Evolutionary conservation across 106 monocot genomes (phyloP), one percentile per base, ranked within the genome.

Genomic region (Dioscorea alata): DNA sequence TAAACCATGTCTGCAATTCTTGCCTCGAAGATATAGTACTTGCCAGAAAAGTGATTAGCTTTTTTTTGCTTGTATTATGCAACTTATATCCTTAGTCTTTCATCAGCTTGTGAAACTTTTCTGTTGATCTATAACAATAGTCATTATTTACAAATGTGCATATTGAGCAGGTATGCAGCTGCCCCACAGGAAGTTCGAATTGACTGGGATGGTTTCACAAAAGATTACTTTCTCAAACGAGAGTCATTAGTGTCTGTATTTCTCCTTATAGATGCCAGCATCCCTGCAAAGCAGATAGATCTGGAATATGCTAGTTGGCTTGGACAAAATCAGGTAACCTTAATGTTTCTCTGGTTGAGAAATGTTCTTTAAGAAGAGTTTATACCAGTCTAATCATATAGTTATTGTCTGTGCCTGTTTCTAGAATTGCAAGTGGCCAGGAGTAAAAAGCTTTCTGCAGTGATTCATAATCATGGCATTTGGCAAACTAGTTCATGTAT

Each of bases 231-330:
- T 60, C 84, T 89, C 60, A 84, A 81, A 18, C 68, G 97, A 63
- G 59, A 92, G 71, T 69, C 84, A 10, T 71, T 97, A 53, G 88
- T 92, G 14, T 97, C 87, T 24, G 89, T 97, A 4, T 90, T 97
- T 70, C 89, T 97, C 19, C 86, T 97, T 60, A 73, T 97, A 74
- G 92, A 97, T 87, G 90, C 81, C 66, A 83, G 83, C 66, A 90
- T 90, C 20, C 86, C 86, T 19, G 78, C 84, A 34, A 97, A 92
- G 75, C 89, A 89, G 75, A 92, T 92, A 64, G 92, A 97, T 79
- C 82, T 97, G 42, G 84, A 92, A 74, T 92, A 92, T 69, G 92
- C 92, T 33, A 83, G 92, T 57, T 97, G 97, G 97, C 86, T 97
- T 32, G 92, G 92, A 7, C 74, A 81, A 64, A 82, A 97, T 78